Base-by-base conservation (phyloP, 495 filamentous ascomycete genomes). In the Cairneyella variabilis region DNA sequence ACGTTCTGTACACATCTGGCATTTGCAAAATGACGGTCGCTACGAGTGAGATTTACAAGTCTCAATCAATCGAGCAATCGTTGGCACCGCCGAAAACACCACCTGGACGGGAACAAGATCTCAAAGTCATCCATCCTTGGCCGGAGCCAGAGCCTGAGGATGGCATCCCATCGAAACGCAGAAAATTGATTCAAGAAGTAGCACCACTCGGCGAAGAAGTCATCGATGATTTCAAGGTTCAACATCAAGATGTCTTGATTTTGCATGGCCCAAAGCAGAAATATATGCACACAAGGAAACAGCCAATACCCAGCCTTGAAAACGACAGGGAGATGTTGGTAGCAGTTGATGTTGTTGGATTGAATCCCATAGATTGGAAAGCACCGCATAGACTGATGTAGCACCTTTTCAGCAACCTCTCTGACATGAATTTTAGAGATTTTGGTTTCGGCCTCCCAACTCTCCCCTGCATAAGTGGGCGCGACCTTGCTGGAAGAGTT, bases 341-440 rank as follows among this genome's bases (percentile, higher is more conserved):
- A 46, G 73, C 76, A 61, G 70, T 78, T 54, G 55, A 74, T 27
- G 79, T 76, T 8, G 78, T 87, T 66, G 85, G 84, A 2, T 66
- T 89, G 45, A 88, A 87, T 64, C 85, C 83, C 2, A 78, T 87
- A 42, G 85, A 89, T 63, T 88, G 85, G 85, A 88, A 88, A 69
- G 79, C 74, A 58, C 81, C 82, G 82, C 85, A 72, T 28, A 74
- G 74, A 36, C 16, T 12, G 10, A 20, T 3, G 8, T 17, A 25
- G 9, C 21, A 22, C 11, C 11, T 23, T 40, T 3, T 17, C 27
- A n/a, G n/a, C 12, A 20, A 18, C 26, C 2, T 8, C 21, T 46
- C 44, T 51, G 44, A 48, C 28, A 10, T 42, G 22, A 5, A 17
- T 8, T 17, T n/a, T 48, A 78, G 80, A 11, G 83, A 83, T 49